Evolutionary conservation across 2,329 filamentous ascomycete species (phyloP).

Genomic region (Verticillium nonalfalfae): DNA sequence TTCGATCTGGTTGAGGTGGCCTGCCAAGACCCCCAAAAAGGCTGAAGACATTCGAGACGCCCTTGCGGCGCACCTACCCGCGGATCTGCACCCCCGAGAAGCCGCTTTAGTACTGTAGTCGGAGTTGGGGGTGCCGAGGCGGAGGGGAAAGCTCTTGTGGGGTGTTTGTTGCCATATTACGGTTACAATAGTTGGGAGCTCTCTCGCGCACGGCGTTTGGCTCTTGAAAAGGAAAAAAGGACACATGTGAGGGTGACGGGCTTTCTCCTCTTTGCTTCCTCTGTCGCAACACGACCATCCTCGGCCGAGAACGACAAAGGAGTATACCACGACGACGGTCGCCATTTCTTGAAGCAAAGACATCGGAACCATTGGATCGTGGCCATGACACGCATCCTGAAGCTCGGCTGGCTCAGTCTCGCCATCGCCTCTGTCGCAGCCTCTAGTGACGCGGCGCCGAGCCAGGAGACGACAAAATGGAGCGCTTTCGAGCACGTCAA

Average conservation of each 20-base stretch:
- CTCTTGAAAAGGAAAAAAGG: neutral
- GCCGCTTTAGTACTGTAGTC: neutral
- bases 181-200: neutral
- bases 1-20: neutral
- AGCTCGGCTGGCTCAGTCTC: neutral
- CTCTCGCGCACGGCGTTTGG: neutral
- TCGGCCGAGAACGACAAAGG: neutral
- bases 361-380: no score
- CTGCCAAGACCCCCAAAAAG: neutral
- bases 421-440: neutral
- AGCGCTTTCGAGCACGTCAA: slow-evolving; percentile 2
- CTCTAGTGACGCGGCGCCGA: neutral
- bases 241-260: neutral
- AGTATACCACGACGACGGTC: neutral
- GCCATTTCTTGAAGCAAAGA: neutral
- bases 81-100: neutral
- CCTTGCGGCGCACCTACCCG: neutral
- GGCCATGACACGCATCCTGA: neutral
- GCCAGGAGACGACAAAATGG: neutral
- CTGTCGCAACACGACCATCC: neutral
- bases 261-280: neutral
- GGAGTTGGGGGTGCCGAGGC: neutral
- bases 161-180: neutral
- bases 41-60: neutral
- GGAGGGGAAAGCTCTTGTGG: neutral